Base-by-base conservation (phyloP, 2,329 filamentous ascomycete genomes). In the Penicillium nordicum region DNA sequence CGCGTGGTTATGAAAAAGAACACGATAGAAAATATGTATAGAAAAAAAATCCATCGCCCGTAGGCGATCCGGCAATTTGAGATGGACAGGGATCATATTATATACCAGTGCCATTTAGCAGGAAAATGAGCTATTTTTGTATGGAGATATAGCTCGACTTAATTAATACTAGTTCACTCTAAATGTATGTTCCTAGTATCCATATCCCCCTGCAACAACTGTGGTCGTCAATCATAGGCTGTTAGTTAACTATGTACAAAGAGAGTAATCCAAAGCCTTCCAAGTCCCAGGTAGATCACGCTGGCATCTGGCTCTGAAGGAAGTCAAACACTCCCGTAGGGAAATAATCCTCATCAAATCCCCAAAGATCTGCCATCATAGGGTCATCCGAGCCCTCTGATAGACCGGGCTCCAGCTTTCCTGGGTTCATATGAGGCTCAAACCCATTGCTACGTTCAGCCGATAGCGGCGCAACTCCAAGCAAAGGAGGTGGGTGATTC, bases 271-370 rank as follows among this genome's bases (percentile, higher is more conserved):
- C 12, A 45, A 54, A 25, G 12, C 47, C 30, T 34, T 9, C 36
- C 18, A 45, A 29, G 8, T 2, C n/a, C 4, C 5, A 8, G 34
- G 30, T 30, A 34, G 3, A 50, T 70, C 54, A 75, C 29, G 72
- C 73, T 18, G 73, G 73, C 73, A 75, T 75, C 59, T 75, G 73
- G 16, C 72, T 74, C 55, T 75, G 73, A 21, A 75, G 61, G 45
- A 75, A 75, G 59, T 75, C 73, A 59, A 75, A 75, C 12, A 75
- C 73, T 21, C 73, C 72, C n/a, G 71, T 75, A 5, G 73, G 73
- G 50, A 75, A 75, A 55, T 74, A 74, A 27, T 75, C 73, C 52
- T 75, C 72, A 27, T 75, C 72, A 40, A 74, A 74, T 12, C 73
- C 72, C 73, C 73, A 75, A 23, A 74, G 57, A 60, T 75, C 72